Evolutionary conservation across 169 alveolate genomes (phyloP), one percentile per base, ranked within the genome.

Genomic region (Cryptosporidium tyzzeri): DNA sequence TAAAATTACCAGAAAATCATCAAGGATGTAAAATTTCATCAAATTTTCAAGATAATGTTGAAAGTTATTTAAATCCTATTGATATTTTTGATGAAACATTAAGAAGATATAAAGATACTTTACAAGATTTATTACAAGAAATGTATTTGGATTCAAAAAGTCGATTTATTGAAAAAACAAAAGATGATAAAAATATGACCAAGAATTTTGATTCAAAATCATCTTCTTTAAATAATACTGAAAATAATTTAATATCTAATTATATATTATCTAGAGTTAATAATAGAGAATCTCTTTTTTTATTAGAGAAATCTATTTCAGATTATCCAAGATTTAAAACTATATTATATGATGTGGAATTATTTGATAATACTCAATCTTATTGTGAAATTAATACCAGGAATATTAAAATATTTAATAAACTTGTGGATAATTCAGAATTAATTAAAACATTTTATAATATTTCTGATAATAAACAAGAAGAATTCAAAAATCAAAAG

Each of bases 41-140:
- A 12, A 29, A 31, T 67, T 2, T 67, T 14, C 45, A 67, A 33
- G 33, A 69, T 16, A 8, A 23, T 21, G 21, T 33, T 29, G 68
- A 48, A 14, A 35, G 37, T 29, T 70, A 70, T 70, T 2, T 59
- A 10, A 80, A 80, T 62, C 89, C 89, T 6, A 59, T 35, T 2
- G 89, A 80, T 41, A 53, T 80, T 18, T 80, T 80, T 80, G 89
- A 80, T 39, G 89, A 80, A 33, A 45, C 89, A 8, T 35, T 80
- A 59, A 29, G 62, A 8, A 50, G 74, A 33, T 80, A 80, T 45
- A 80, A 80, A 44, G 75, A 80, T 59, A 65, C 75, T 7, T 48
- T 80, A 18, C 89, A 80, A 2, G 80, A 80, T 21, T 39, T 80
- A 39, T 48, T 80, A 9, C 69, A 80, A 9, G 89, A 80, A 33